Base-by-base conservation (phyloP, 1,284 basidiomycete species). In the Veloboletus limbatus region DNA sequence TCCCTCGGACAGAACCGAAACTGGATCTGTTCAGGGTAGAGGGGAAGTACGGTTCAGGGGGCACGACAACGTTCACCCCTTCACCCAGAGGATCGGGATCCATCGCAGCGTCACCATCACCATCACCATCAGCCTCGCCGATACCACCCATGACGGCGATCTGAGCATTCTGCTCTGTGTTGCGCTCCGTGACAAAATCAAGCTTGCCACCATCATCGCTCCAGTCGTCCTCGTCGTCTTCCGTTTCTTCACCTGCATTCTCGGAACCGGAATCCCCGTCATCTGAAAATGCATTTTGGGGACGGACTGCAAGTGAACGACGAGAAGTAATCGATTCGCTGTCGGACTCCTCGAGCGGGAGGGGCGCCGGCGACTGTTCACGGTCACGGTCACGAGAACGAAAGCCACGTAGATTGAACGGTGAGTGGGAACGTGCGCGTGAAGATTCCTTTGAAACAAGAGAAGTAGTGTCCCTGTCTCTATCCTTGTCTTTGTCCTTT, bases 21-120 rank as follows among this genome's bases (percentile, higher is more conserved):
- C 54, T 64, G 11, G 72, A 54, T 50, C 63, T 57, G 52, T 86
- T 85, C 37, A 88, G 73, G 2, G 85, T 85, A 28, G 74, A 77
- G 9, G 85, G 85, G 64, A 89, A 89, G 62, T 88, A 88, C 0
- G 86, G 86, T 54, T 89, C 86, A 6, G 79, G 83, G 0, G 86
- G 84, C 3, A 89, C 77, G 49, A 96, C 80, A 40, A 96, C 88
- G 60, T 97, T 97, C 20, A 95, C 92, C 37, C 93, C 91, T 68
- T 92, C 88, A 22, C 88, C 89, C 3, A 88, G 72, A 4, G 88
- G 85, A 63, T 88, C 86, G 8, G 84, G 81, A 34, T 86, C 85
- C 51, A 77, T 69, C 32, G 69, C 69, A 43, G 69, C 69, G 24
- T 72, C 60, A 16, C 65, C 72, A 31, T 79, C 76, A 8, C 69